Percentiles rank a stretch among this genome's conserved stretches.
Conservation (phyloP, 2,329 filamentous ascomycete genomes). For the Sordariomycetes sp. region DNA sequence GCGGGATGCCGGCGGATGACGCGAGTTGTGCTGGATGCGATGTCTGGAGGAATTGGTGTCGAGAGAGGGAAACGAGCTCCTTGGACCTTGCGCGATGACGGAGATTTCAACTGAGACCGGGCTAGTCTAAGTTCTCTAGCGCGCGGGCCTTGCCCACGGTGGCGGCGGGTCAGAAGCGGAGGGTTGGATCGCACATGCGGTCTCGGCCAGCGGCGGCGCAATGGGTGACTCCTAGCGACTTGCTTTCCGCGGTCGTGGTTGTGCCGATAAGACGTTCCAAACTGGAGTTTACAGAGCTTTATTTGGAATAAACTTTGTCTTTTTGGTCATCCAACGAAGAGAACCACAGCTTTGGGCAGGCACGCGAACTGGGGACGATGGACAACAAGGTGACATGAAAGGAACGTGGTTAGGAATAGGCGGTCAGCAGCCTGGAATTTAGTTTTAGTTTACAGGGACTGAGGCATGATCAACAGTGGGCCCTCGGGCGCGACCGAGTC, state of each 20-base stretch:
- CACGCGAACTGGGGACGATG: too few relatives aligned
- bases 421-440: too few relatives aligned
- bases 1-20: not conserved
- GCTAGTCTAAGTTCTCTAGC: not conserved
- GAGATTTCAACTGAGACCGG: not conserved
- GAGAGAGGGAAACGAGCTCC: not conserved
- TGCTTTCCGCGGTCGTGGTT: not conserved
- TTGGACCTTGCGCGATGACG: not conserved
- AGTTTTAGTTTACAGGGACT: too few relatives aligned
- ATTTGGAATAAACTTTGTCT: too few relatives aligned
- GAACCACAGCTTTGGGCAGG: too few relatives aligned
- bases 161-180: not conserved
- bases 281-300: too few relatives aligned
- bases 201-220: not conserved
- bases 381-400: too few relatives aligned
- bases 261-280: too few relatives aligned
- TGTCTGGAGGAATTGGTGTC: not conserved
- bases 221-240: not conserved
- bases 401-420: too few relatives aligned
- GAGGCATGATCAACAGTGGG: too few relatives aligned
- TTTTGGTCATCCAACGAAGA: too few relatives aligned
- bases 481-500: too few relatives aligned
- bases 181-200: not conserved
- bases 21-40: not conserved
- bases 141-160: not conserved